phyloP scores from a whole-genome alignment of 805 yeast species.

The Sporopachydermia quercuum region DNA sequence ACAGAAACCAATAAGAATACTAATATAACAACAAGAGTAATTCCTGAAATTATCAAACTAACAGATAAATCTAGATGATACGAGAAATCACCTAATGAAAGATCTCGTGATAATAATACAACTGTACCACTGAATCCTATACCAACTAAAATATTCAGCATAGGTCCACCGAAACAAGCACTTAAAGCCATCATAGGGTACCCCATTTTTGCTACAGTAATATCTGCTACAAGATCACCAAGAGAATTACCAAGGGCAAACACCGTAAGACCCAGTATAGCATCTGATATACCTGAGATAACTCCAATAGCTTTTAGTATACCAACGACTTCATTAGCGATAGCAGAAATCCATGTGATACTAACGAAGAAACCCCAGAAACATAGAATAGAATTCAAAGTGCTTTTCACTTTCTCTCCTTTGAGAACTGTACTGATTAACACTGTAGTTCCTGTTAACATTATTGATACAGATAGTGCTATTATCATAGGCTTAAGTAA shows the following conservation, averaged over 20 bases:
- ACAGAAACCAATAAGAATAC: slow-evolving; percentile 23
- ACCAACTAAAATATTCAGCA: slow-evolving; percentile 64
- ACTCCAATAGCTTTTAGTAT: slow-evolving; percentile 47
- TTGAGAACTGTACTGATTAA: background rate
- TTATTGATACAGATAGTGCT: background rate
- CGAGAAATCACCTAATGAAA: slow-evolving; percentile 9
- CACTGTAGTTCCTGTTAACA: background rate
- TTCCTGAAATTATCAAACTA: slow-evolving; percentile 26
- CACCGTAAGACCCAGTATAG: slow-evolving; percentile 71
- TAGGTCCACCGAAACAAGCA: slow-evolving; percentile 91
- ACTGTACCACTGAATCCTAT: slow-evolving; percentile 62
- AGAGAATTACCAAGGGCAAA: slow-evolving; percentile 82
- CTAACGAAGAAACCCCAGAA: slow-evolving; percentile 48
- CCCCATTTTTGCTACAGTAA: slow-evolving; percentile 69
- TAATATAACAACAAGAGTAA: slow-evolving; percentile 25
- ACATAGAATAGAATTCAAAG: background rate
- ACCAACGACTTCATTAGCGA: slow-evolving; percentile 58
- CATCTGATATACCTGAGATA: slow-evolving; percentile 51
- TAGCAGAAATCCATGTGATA: slow-evolving; percentile 49
- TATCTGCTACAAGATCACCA: slow-evolving; percentile 78
- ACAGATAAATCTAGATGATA: slow-evolving; percentile 20
- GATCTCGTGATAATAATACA: slow-evolving; percentile 16
- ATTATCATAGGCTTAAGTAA: background rate
- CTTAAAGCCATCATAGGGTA: slow-evolving; percentile 84
- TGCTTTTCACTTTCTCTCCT: background rate